phyloP scores from a whole-genome alignment of 1,284 basidiomycete genomes.

The Naganishia liquefaciens region DNA sequence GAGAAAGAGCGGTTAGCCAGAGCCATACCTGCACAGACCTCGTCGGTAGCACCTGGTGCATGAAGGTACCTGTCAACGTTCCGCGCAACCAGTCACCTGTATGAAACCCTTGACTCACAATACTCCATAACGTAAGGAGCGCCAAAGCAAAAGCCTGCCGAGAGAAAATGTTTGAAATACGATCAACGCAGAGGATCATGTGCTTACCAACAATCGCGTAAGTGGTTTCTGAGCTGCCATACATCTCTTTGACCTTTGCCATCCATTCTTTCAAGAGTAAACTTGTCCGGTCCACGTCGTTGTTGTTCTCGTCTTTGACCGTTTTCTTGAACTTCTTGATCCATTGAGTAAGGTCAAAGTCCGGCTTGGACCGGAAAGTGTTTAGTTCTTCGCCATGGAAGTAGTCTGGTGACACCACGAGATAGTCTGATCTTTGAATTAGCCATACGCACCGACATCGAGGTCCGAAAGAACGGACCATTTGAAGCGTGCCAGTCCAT shows the following conservation, averaged over 20 bases:
- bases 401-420: conserved; percentile 34
- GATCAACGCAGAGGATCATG: too few relatives aligned
- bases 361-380: conserved; percentile 10
- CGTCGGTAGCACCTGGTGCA: conserved; percentile 17
- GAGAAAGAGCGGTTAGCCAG: too few relatives aligned
- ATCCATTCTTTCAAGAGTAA: conserved; percentile 33
- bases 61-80: background rate
- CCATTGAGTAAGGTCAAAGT: conserved; percentile 25
- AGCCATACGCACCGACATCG: too few relatives aligned
- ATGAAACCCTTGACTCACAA: conserved; percentile 15
- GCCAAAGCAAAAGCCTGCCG: conserved; percentile 33
- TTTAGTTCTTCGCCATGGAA: conserved; percentile 32
- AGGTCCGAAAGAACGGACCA: conserved; percentile 1
- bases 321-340: conserved; percentile 26
- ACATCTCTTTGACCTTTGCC: conserved; percentile 31
- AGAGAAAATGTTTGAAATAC: background rate
- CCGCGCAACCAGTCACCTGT: background rate
- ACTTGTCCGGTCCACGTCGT: conserved; percentile 27
- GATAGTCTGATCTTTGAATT: conserved; percentile 19
- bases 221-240: conserved; percentile 25
- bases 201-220: conserved; percentile 33
- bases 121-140: conserved; percentile 34
- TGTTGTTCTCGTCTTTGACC: conserved; percentile 25
- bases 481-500: conserved; percentile 33
- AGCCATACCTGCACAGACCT: conserved; percentile 32